phyloP scores from a whole-genome alignment of 371 early-diverging fungal species.

The Zychaea mexicana region DNA sequence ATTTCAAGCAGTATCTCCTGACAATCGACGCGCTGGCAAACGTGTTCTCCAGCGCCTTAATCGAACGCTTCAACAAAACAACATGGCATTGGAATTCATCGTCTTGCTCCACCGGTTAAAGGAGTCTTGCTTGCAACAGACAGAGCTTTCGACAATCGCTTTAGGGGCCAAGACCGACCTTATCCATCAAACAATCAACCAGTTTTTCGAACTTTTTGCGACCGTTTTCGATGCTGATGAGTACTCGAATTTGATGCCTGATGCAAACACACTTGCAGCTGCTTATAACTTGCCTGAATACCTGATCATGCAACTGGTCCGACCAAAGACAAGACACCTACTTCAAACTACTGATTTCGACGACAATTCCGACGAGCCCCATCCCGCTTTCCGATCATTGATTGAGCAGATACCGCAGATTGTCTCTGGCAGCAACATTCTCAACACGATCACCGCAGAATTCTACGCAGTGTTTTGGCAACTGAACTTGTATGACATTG shows the following conservation, averaged over 20 bases:
- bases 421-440: slow-evolving; percentile 38
- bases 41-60: slow-evolving; percentile 62
- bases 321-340: slow-evolving; percentile 61
- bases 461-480: slow-evolving; percentile 91
- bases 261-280: slow-evolving; percentile 53
- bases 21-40: slow-evolving; percentile 54
- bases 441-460: slow-evolving; percentile 64
- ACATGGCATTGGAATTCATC: slow-evolving; percentile 59
- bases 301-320: slow-evolving; percentile 72
- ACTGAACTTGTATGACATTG: slow-evolving; percentile 79
- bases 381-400: slow-evolving; percentile 23
- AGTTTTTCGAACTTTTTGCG: slow-evolving; percentile 67
- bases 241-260: slow-evolving; percentile 63
- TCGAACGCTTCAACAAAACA: slow-evolving; percentile 58
- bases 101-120: slow-evolving; percentile 52
- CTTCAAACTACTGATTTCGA: slow-evolving; percentile 18
- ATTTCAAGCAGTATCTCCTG: slow-evolving; percentile 46
- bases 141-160: slow-evolving; percentile 58
- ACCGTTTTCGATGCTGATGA: slow-evolving; percentile 61
- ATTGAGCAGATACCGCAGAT: slow-evolving; percentile 17
- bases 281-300: slow-evolving; percentile 69
- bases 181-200: slow-evolving; percentile 62
- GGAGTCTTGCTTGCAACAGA: slow-evolving; percentile 49
- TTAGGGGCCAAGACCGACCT: slow-evolving; percentile 37
- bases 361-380: slow-evolving; percentile 21